Evolutionary conservation across 2,329 filamentous ascomycete genomes (phyloP), one percentile per base, ranked within the genome.

Genomic region (Ascochyta koolunga): DNA sequence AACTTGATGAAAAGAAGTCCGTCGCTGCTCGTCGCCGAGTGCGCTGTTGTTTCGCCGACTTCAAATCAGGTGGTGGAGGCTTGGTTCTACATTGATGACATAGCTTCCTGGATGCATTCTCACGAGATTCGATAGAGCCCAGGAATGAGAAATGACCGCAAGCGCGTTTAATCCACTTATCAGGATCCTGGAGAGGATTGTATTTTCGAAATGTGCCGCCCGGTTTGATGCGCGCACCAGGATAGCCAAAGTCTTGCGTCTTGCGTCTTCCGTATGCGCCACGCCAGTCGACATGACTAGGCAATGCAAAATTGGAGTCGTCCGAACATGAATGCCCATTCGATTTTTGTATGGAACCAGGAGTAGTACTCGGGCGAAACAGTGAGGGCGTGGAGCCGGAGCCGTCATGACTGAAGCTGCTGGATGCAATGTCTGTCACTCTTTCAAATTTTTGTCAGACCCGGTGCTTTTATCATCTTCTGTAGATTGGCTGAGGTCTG

Each of bases 201-300:
- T 42, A 55, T 10, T 50, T 44, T 32, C 47, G 42, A 33, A 48
- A 56, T 8, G 61, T 57, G 29, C 55, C 33, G 31, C 49, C 37
- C 31, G 59, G 58, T 31, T 66, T 71, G 46, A 70, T 67, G 18
- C 61, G 62, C 45, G 70, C 70, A 35, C 70, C 68, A 29, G 67
- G 70, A 38, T 62, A 74, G 21, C 70, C 68, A 42, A 74, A 73
- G 39, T 74, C 69, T 37, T 65, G 58, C 7, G 68, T 71, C 21
- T 60, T 60, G 27, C 70, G 69, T 37, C 67, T 68, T 15, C 70
- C 69, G 18, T 69, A 74, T n/a, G 57, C 65, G 33, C 56, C 56
- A 33, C 69, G 66, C 56, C 55, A 64, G 37, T 73, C 70, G 18
- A 71, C 47, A 51, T 70, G 54, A 27, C 66, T 46, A 4, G 66